Conservation (phyloP, 2,329 filamentous ascomycete species). For the Penicillium decumbens region DNA sequence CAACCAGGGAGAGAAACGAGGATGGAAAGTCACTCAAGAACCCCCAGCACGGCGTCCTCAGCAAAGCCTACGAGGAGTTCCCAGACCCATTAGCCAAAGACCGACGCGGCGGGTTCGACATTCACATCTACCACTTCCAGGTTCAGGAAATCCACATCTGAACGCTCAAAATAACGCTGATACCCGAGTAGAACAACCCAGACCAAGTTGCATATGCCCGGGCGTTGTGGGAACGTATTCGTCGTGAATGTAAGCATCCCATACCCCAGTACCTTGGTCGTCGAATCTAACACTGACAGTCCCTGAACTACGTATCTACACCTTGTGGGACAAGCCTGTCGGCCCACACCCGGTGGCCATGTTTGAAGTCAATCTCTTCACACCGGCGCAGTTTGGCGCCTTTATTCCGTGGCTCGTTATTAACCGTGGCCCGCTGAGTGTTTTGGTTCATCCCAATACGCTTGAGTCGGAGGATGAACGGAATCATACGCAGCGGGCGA, state of each 20-base stretch:
- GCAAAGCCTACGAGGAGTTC: conserved; percentile 67
- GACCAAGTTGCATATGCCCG: conserved; percentile 63
- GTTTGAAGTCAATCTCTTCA: conserved; percentile 90
- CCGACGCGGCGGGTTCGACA: conserved; percentile 68
- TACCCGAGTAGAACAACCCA: conserved; percentile 48
- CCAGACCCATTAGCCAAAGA: conserved; percentile 63
- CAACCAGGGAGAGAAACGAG: conserved; percentile 52
- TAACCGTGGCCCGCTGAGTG: conserved; percentile 74
- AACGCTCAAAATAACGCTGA: background rate
- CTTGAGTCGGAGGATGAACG: conserved; percentile 47
- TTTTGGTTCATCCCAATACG: conserved; percentile 77
- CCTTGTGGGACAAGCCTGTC: conserved; percentile 68
- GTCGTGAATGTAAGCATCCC: conserved; percentile 64
- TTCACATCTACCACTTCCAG: conserved; percentile 79
- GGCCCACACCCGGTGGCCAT: conserved; percentile 80
- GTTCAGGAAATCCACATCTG: conserved; percentile 18
- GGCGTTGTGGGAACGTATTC: conserved; percentile 71
- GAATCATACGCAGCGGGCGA: conserved; percentile 44
- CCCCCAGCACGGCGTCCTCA: conserved; percentile 55
- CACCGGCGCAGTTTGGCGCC: conserved; percentile 80
- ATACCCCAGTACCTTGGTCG: background rate
- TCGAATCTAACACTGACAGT: conserved; percentile 48
- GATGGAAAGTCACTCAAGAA: conserved; percentile 78
- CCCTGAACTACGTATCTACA: conserved; percentile 78
- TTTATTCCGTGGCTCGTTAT: conserved; percentile 82